Evolutionary conservation across 805 yeast genomes (phyloP), one percentile per base, ranked within the genome.

Genomic region (Starmera quercuum): DNA sequence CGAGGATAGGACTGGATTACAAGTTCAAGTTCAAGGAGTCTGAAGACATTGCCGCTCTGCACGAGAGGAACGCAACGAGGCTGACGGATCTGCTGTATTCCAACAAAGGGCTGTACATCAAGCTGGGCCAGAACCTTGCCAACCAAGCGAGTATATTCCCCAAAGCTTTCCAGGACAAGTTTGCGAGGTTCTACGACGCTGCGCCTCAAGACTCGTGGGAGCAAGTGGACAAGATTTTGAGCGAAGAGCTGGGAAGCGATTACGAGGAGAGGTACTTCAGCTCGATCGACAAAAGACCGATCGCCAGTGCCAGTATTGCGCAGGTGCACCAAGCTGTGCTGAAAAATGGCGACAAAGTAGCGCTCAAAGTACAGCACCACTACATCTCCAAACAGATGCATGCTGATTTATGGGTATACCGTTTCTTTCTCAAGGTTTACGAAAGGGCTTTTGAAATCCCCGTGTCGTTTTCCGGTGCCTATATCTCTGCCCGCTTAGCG

Each of bases 61-160:
- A 83, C 44, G 75, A 73, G 37, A 54, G 72, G 19, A 71, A 73
- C 24, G 73, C 90, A 5, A 67, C 64, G 14, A 51, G 76, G 29
- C 45, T 76, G 33, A 64, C 63, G 42, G 47, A 66, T 29, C 50
- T 76, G 33, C 49, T 75, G 36, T 50, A 53, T 24, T 47, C 47
- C 10, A 75, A 75, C 47, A 71, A 68, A 41, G 82, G 83, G 2
- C 62, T 83, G 14, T 83, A 80, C 49, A 77, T 83, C 52, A 83
- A 83, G 52, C 55, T 80, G 44, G 94, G 92, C 17, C 92, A 83
- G 63, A 78, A 83, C 33, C 67, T 83, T 30, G 90, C 92, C 3
- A 75, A 82, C 47, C 92, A 83, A 51, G 77, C 85, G 1, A 58
- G 68, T 19, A 63, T 79, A 46, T 72, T 83, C 42, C 94, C 94